Evolutionary conservation across 768 basidiomycete genomes (phyloP).

Genomic region (Amanita rimosa): DNA sequence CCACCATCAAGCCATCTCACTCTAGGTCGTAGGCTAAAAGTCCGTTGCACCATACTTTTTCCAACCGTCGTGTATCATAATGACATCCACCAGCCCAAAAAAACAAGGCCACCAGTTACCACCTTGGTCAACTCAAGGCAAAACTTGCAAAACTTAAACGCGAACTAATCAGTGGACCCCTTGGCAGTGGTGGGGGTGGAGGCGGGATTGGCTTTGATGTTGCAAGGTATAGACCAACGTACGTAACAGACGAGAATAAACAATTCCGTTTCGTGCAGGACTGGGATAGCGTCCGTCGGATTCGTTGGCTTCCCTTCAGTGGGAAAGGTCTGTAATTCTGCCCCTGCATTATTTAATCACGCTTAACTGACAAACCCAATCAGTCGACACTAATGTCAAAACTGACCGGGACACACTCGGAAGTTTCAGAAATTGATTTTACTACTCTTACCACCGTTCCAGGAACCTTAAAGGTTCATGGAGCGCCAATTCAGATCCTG

Average conservation of each 20-base stretch:
- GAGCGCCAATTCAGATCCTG: slow-evolving; percentile 91
- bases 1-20: slow-evolving; percentile 14
- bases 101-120: slow-evolving; percentile 94
- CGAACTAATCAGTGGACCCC: slow-evolving; percentile 75
- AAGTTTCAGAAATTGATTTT: slow-evolving; percentile 94
- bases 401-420: slow-evolving; percentile 92
- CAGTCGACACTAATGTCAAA: slow-evolving; percentile 93
- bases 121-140: slow-evolving; percentile 93
- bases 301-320: slow-evolving; percentile 92
- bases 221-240: slow-evolving; percentile 34
- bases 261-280: slow-evolving; percentile 29
- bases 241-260: neutral
- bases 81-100: slow-evolving; percentile 62
- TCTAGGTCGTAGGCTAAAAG: slow-evolving; percentile 56
- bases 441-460: slow-evolving; percentile 94
- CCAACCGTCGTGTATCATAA: slow-evolving; percentile 3
- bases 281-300: slow-evolving; percentile 94
- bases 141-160: slow-evolving; percentile 96
- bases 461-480: slow-evolving; percentile 89
- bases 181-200: slow-evolving; percentile 77
- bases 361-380: neutral
- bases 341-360: neutral
- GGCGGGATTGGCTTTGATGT: slow-evolving; percentile 95
- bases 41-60: slow-evolving; percentile 24
- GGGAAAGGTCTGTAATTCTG: slow-evolving; percentile 54